phyloP scores from a whole-genome alignment of 2,329 filamentous ascomycete species.

The Myriosclerotinia scirpicola region DNA sequence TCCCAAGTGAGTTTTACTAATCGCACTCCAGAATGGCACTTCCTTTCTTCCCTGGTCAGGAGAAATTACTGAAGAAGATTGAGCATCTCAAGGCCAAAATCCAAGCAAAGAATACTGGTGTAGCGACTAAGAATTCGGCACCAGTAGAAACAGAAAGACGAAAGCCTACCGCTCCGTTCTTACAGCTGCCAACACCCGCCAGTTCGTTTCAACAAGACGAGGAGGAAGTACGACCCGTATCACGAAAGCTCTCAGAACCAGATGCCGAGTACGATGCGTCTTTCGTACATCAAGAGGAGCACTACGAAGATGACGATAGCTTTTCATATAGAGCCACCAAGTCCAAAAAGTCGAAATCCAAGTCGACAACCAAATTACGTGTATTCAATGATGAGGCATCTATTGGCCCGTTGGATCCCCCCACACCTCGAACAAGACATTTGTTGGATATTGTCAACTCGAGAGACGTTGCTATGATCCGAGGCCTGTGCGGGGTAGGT shows the following conservation, averaged over 20 bases:
- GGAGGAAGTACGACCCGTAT: constrained; percentile 32
- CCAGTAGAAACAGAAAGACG: constrained; percentile 26
- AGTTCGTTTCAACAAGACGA: constrained; percentile 33
- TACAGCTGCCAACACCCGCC: constrained; percentile 32
- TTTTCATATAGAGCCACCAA: constrained; percentile 38
- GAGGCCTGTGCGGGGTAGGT: constrained; percentile 67
- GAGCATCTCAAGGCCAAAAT: constrained; percentile 59
- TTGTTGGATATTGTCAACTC: constrained; percentile 73
- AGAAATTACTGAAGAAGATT: constrained; percentile 72
- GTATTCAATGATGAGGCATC: constrained; percentile 44
- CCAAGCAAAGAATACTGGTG: constrained; percentile 41
- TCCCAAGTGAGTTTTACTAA: background rate
- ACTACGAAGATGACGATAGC: constrained; percentile 43
- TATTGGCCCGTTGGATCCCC: constrained; percentile 44
- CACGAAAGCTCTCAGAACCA: constrained; percentile 32
- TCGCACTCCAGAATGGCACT: constrained; percentile 61
- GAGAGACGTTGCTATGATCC: constrained; percentile 64
- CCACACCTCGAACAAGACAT: constrained; percentile 52
- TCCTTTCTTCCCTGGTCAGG: constrained; percentile 82
- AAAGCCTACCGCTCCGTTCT: constrained; percentile 31
- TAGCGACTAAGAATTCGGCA: constrained; percentile 16
- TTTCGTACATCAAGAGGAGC: constrained; percentile 42
- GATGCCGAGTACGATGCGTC: constrained; percentile 42
- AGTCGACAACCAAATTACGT: constrained; percentile 37
- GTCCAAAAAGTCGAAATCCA: constrained; percentile 40